phyloP scores from a whole-genome alignment of 495 filamentous ascomycete species.

The Penicillium argentinense region DNA sequence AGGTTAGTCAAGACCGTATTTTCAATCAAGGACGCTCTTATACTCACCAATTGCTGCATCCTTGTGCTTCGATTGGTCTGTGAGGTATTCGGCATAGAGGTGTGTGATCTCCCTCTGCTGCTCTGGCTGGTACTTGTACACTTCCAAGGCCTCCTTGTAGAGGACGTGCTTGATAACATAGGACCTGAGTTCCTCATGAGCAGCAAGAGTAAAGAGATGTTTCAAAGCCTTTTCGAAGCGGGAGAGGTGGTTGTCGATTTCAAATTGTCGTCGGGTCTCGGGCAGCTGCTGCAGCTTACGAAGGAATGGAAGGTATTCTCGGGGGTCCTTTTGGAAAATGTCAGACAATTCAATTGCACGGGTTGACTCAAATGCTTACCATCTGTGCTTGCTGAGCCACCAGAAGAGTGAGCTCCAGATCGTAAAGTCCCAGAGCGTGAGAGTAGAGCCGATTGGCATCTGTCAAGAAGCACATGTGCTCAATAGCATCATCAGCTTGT shows the following conservation, averaged over 20 bases:
- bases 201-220: slow-evolving; percentile 66
- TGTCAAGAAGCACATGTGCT: slow-evolving; percentile 95
- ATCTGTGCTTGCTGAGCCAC: slow-evolving; percentile 96
- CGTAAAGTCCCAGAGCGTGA: slow-evolving; percentile 83
- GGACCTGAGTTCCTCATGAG: slow-evolving; percentile 69
- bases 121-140: slow-evolving; percentile 79
- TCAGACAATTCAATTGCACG: background rate
- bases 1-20: slow-evolving; percentile 2
- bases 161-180: slow-evolving; percentile 80
- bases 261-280: slow-evolving; percentile 66
- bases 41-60: slow-evolving; percentile 72
- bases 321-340: slow-evolving; percentile 59
- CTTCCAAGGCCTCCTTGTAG: slow-evolving; percentile 70
- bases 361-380: slow-evolving; percentile 29
- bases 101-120: slow-evolving; percentile 62
- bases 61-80: slow-evolving; percentile 68
- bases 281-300: slow-evolving; percentile 77
- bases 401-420: slow-evolving; percentile 83
- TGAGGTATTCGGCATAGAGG: slow-evolving; percentile 77
- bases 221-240: slow-evolving; percentile 73
- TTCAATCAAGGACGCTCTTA: background rate
- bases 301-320: slow-evolving; percentile 94
- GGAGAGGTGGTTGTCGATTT: slow-evolving; percentile 84
- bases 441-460: slow-evolving; percentile 94
- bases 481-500: slow-evolving; percentile 79